Base-by-base conservation (phyloP, 805 yeast species). In the Wickerhamomyces rabaulensis region DNA sequence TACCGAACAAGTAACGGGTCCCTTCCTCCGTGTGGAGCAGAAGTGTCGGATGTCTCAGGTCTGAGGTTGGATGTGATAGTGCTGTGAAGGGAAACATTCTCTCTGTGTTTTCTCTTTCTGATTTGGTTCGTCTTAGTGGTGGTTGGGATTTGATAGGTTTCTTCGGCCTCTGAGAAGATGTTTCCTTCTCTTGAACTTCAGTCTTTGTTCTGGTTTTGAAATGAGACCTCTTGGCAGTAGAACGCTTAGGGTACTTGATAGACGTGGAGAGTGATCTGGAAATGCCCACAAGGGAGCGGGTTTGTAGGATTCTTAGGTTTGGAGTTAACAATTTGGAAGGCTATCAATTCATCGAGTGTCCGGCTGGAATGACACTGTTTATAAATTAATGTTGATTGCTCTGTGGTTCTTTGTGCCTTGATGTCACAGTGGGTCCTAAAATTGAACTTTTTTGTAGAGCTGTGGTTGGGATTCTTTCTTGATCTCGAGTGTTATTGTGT, bases 1-100 rank as follows among this genome's bases (percentile, higher is more conserved):
- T 80, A 3, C 98, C 99, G 58, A 92, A 75, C 40, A 90, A 64
- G 54, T 80, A 86, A 22, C 65, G 58, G 10, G 69, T 69, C 48
- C 68, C 70, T 15, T 55, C 62, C 0, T 71, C 54, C 2, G 58
- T 53, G 23, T 55, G 59, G 40, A 85, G 63, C 56, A 79, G 64
- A 13, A 84, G 60, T 26, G 80, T 64, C 0, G 91, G 87, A 51
- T 76, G 79, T 21, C 62, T 56, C 1, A 81, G 68, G 52, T 85
- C 92, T 23, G 76, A 65, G 0, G 88, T 78, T 13, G 83, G 81
- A 62, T 83, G 89, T 17, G 80, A 65, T 1, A 82, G 61, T 4
- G 81, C 74, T 3, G 74, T 68, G 29, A 82, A 53, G 17, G 75
- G 69, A 55, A 75, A 81, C 78, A 78, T 77, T 15, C 59, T 45